Base-by-base conservation (phyloP, 1,284 basidiomycete species). In the Puccinia polysora region DNA sequence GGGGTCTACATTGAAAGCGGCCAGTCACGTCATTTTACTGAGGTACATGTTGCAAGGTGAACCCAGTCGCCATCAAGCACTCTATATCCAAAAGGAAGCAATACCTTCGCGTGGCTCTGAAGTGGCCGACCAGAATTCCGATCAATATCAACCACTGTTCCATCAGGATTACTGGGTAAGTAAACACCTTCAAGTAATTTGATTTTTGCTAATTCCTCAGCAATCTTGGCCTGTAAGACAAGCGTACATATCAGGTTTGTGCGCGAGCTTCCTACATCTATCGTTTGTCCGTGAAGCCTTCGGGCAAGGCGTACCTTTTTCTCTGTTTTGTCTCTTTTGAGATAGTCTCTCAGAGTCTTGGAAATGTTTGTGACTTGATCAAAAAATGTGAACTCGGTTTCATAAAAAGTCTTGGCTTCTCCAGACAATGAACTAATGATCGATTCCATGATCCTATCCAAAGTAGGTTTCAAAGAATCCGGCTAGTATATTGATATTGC, bases 181-280 rank as follows among this genome's bases (percentile, higher is more conserved):
- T 99, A 99, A 12, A 98, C 95, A 2, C 96, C 96, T 23, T 90
- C 84, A 69, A 94, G 89, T 23, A 99, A 89, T 63, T 84, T 83
- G 75, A 99, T 94, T 82, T 94, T 94, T 3, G 89, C 90, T 93
- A 99, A 98, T 80, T 98, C 96, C 80, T 98, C 95, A 80, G 98
- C 96, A 74, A 99, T 99, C 82, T 98, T 98, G 7, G 90, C 92
- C 90, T 93, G 74, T 2, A 53, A 63, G 76, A 53, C 30, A 36
- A 45, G 74, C 49, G 59, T 52, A 40, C 12, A 5, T 49, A 69
- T 43, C 52, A 43, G 23, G 3, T 58, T 50, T 40, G 55, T 28
- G 1, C 18, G 50, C 25, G 32, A 40, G 68, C 30, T 47, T 50
- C 34, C 47, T 67, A 18, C 25, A 28, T 47, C 38, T 20, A 30